These are phyloP conservation scores for Leccinum subspadiceum DNA, from an alignment of 1,284 basidiomycete genomes.

Conservation along the genomic window DNA sequence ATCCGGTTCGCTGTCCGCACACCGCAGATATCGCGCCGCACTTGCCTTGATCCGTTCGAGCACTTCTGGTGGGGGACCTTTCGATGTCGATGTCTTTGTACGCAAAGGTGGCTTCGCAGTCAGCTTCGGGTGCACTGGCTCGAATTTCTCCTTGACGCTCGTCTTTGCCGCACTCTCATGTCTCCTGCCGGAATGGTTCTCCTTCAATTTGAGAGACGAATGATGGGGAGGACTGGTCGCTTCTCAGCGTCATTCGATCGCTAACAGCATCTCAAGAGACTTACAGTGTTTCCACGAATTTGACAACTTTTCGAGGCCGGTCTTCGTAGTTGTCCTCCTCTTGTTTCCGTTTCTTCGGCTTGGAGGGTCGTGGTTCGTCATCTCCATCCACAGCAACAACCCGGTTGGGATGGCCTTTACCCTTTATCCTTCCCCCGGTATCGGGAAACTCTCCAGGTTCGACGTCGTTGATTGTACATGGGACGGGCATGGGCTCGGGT, in stretches of 20 bases:
- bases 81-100: constrained; percentile 3
- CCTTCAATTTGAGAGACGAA: constrained; percentile 27
- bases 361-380: constrained; percentile 5
- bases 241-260: background rate
- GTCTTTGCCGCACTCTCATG: background rate
- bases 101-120: constrained; percentile 3
- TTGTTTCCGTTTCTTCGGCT: constrained; percentile 22
- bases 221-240: constrained; percentile 14
- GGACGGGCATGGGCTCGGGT: background rate
- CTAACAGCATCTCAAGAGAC: background rate
- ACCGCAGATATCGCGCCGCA: constrained; percentile 13
- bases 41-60: constrained; percentile 32
- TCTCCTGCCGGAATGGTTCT: constrained; percentile 17
- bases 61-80: constrained; percentile 31
- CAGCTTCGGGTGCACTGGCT: background rate
- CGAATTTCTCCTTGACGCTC: background rate
- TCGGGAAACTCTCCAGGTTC: background rate
- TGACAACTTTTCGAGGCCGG: constrained; percentile 23
- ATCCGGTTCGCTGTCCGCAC: constrained; percentile 30
- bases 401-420: background rate
- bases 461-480: background rate
- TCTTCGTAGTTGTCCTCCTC: constrained; percentile 22
- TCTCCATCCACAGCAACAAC: constrained; percentile 1
- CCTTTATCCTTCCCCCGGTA: constrained; percentile 5
- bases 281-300: constrained; percentile 16